Percentiles rank a stretch among this genome's conserved stretches.
phyloP scores from a whole-genome alignment of 2,329 filamentous ascomycete genomes.

The Claviceps digitariae region DNA sequence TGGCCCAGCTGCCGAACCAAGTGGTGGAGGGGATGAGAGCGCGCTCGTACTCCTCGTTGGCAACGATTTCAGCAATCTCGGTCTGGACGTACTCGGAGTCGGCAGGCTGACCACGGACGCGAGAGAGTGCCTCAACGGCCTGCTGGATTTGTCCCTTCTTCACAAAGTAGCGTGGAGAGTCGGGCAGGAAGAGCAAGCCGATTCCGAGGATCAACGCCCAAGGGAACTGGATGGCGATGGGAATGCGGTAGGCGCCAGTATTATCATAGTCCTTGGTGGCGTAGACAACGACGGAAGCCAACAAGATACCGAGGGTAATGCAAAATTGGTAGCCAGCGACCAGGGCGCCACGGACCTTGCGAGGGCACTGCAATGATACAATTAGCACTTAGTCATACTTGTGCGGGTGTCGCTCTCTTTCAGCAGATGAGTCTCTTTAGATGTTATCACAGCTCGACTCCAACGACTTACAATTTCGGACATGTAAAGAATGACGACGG shows the following conservation, averaged over 20 bases:
- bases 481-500: slow-evolving; percentile 78
- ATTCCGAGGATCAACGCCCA: slow-evolving; percentile 64
- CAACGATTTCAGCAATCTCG: slow-evolving; percentile 78
- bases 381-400: not conserved
- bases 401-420: not conserved
- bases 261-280: slow-evolving; percentile 47
- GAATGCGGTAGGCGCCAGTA: slow-evolving; percentile 63
- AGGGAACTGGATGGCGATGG: slow-evolving; percentile 65
- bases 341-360: slow-evolving; percentile 62
- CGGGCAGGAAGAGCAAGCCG: slow-evolving; percentile 66
- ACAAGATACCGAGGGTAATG: slow-evolving; percentile 64
- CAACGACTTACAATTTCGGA: slow-evolving; percentile 51
- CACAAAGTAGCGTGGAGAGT: slow-evolving; percentile 77
- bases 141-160: slow-evolving; percentile 57
- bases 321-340: slow-evolving; percentile 79
- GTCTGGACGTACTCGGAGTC: slow-evolving; percentile 63
- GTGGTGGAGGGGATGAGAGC: slow-evolving; percentile 49
- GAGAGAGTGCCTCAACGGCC: slow-evolving; percentile 48
- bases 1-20: slow-evolving; percentile 56
- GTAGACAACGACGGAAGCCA: slow-evolving; percentile 65
- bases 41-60: slow-evolving; percentile 79
- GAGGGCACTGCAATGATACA: slow-evolving; percentile 30
- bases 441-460: not conserved
- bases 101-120: slow-evolving; percentile 59
- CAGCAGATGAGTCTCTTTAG: not conserved